Evolutionary conservation across 306 rosid genomes (phyloP), one percentile per base, ranked within the genome.

Genomic region (Quillaja saponaria): DNA sequence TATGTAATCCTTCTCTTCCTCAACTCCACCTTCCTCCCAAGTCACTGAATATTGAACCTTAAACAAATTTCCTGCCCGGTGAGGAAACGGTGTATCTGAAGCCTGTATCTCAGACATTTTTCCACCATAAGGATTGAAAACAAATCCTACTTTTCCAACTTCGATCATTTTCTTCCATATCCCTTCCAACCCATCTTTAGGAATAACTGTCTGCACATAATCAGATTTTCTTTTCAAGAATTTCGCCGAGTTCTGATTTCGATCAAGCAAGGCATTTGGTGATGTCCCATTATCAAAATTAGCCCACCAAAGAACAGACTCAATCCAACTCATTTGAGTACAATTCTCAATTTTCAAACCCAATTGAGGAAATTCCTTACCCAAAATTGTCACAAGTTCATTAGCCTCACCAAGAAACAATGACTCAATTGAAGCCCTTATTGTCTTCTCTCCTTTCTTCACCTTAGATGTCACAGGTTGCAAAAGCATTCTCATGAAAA

Each of bases 91-190:
- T 0, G 90, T 74, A 9, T 76, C 95, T 6, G 73, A 61, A 0
- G 68, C 67, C 1, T 85, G 7, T 1, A 89, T 63, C 52, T 64
- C 72, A n/a, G 50, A 74, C 96, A 86, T 89, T 74, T 62, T 69
- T n/a, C 96, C 96, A 2, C 96, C 95, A 47, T 89, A 89, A 0
- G 96, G 96, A 19, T 89, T 89, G 84, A 89, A 85, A 19, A 77
- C 85, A 62, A 89, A 39, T 1, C 68, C 82, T 10, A 55, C 68
- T 65, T 84, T 83, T 0, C 95, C 95, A 10, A 82, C 19, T 10
- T 77, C 83, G 21, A 71, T 73, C 78, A 87, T 76, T 67, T 50
- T 82, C 54, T 80, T 70, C 72, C 74, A 82, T 3, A 87, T 13
- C 77, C 63, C 69, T 16, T 75, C 71, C 66, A 84, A 59, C 58